These are phyloP conservation scores for Neopestalotiopsis rosae DNA, from an alignment of 2,329 filamentous ascomycete species.

Conservation along the genomic window DNA sequence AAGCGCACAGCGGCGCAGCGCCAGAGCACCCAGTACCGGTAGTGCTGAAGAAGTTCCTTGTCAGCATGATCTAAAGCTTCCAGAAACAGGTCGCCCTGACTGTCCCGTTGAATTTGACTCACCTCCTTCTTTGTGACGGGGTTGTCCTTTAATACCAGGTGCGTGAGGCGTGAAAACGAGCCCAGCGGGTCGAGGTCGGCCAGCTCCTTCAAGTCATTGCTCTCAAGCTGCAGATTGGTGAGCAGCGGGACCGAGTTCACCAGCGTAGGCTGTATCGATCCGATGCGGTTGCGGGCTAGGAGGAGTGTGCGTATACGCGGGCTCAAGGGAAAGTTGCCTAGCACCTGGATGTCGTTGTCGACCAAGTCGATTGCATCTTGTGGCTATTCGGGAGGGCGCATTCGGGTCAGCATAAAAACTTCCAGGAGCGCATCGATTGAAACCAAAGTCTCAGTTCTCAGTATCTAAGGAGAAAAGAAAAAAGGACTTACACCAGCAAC, in stretches of 20 bases:
- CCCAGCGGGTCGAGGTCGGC: slow-evolving; percentile 85
- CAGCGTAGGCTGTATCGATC: slow-evolving; percentile 78
- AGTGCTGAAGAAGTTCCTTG: slow-evolving; percentile 64
- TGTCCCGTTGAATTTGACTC: slow-evolving; percentile 37
- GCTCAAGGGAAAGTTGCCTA: slow-evolving; percentile 92
- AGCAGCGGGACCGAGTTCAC: slow-evolving; percentile 81
- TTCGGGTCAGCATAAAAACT: neutral
- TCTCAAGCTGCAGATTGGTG: slow-evolving; percentile 78
- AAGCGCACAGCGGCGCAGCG: slow-evolving; percentile 84
- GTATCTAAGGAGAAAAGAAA: neutral
- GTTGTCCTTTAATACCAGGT: slow-evolving; percentile 84
- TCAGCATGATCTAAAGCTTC: neutral
- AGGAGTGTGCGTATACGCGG: slow-evolving; percentile 88
- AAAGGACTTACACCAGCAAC: slow-evolving; percentile 77
- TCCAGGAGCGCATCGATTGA: neutral
- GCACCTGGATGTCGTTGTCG: slow-evolving; percentile 91
- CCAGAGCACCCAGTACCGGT: slow-evolving; percentile 92
- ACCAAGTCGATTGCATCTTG: slow-evolving; percentile 98
- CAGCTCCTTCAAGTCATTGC: slow-evolving; percentile 83
- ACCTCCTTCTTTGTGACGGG: slow-evolving; percentile 94
- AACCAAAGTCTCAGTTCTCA: slow-evolving; percentile 16
- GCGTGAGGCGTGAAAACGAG: slow-evolving; percentile 72
- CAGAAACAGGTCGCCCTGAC: too few relatives aligned
- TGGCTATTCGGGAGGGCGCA: slow-evolving; percentile 58
- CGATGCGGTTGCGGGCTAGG: slow-evolving; percentile 86